Conservation (phyloP, 2,329 filamentous ascomycete species). For the Microcyclospora pomicola region DNA sequence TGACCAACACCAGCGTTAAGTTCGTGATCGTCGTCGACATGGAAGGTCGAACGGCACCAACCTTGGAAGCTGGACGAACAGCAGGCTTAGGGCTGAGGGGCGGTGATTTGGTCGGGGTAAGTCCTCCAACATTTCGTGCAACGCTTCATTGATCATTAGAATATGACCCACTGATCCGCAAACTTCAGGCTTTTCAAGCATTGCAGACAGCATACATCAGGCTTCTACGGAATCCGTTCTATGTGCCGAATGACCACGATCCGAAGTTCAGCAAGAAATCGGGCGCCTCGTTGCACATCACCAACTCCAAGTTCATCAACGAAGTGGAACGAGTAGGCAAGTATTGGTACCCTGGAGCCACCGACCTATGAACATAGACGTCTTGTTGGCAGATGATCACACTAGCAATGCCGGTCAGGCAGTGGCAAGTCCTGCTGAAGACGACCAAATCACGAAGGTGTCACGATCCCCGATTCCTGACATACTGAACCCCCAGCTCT, state of each 20-base stretch:
- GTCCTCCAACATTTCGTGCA: constrained; percentile 15
- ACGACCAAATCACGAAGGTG: too few relatives aligned
- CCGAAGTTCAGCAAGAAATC: constrained; percentile 39
- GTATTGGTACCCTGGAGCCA: constrained; percentile 63
- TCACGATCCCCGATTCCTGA: too few relatives aligned
- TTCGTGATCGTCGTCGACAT: constrained; percentile 86
- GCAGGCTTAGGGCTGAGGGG: constrained; percentile 58
- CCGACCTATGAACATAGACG: background rate
- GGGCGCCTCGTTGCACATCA: constrained; percentile 51
- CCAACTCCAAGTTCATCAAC: constrained; percentile 62
- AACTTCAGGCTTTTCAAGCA: constrained; percentile 60
- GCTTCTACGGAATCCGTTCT: constrained; percentile 88
- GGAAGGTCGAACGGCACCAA: constrained; percentile 49
- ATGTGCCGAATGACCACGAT: constrained; percentile 70
- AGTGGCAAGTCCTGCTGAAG: too few relatives aligned
- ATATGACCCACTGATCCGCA: background rate
- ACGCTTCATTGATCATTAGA: background rate
- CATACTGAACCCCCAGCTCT: too few relatives aligned
- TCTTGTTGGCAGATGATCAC: too few relatives aligned
- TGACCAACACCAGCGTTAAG: constrained; percentile 90
- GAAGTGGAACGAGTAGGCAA: constrained; percentile 82
- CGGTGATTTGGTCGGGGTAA: constrained; percentile 70
- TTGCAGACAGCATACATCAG: constrained; percentile 86
- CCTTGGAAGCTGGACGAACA: constrained; percentile 17
- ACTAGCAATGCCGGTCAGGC: too few relatives aligned